Base-by-base conservation (phyloP, 108 stramenopile genomes). In the Conticribra guillardii region DNA sequence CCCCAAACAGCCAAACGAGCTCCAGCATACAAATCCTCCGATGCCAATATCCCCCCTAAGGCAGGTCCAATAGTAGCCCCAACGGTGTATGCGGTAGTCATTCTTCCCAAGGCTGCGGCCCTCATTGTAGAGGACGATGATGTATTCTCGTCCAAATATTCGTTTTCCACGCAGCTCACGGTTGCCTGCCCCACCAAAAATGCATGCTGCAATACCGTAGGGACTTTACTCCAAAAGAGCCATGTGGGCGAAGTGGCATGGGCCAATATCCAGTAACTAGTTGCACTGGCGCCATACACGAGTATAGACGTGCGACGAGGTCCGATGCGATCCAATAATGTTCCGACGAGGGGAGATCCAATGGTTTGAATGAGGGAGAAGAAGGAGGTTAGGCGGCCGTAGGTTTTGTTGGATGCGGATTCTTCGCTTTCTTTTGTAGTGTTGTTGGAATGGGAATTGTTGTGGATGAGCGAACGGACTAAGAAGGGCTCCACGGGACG, bases 171-270 rank as follows among this genome's bases (percentile, higher is more conserved):
- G n/a, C 76, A 59, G 1, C 87, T 79, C 11, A 89, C 92, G n/a
- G 87, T 82, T 14, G 88, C 88, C 60, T 94, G 89, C 0, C 87
- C 92, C 34, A 90, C 89, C 29, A 94, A 66, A 72, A 94, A 94
- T 28, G 86, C 90, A 37, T 81, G 83, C 60, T 89, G 89, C 9
- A 94, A 73, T 5, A 84, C 44, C 28, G 90, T 82, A 1, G 92
- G 89, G 16, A 94, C 58, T 51, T 94, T 94, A 67, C 84, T 85
- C 47, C 54, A 63, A 56, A 85, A 91, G 60, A 94, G 67, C 21
- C 64, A 53, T 1, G 47, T 32, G 41, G 86, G 54, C 9, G 86
- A 61, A 4, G 76, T 77, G 2, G 92, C 85, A 21, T 58, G 52
- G 1, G 90, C 73, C 34, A 94, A 47, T 4, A 91, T 80, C 16